These are phyloP conservation scores for Arachnopeziza araneosa DNA, from an alignment of 2,329 filamentous ascomycete species.

Conservation along the genomic window DNA sequence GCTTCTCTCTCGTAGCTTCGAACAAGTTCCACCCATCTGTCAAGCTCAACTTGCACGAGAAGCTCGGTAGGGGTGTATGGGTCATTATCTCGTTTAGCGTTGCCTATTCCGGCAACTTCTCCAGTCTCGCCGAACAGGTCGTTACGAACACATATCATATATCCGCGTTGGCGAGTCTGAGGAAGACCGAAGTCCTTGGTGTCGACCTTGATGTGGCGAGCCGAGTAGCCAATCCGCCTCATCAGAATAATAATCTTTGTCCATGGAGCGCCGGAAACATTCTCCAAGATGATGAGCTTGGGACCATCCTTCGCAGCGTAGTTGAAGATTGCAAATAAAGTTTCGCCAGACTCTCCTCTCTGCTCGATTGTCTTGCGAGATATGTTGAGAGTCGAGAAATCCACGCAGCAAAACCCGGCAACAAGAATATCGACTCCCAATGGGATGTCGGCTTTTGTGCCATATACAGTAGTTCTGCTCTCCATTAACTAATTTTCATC, in stretches of 20 bases:
- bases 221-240: slow-evolving; percentile 46
- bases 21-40: slow-evolving; percentile 8
- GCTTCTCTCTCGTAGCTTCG: slow-evolving; percentile 41
- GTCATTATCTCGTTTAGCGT: not conserved
- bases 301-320: slow-evolving; percentile 54
- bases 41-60: not conserved
- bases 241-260: slow-evolving; percentile 20
- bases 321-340: slow-evolving; percentile 54
- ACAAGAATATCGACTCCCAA: slow-evolving; percentile 57
- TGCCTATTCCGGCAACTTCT: not conserved
- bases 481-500: slow-evolving; percentile 7
- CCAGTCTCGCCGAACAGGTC: not conserved
- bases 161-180: slow-evolving; percentile 59
- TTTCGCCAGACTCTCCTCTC: slow-evolving; percentile 59
- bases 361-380: slow-evolving; percentile 44
- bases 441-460: slow-evolving; percentile 52
- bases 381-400: slow-evolving; percentile 64
- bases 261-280: slow-evolving; percentile 61
- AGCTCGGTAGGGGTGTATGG: not conserved
- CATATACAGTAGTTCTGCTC: slow-evolving; percentile 60
- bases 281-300: slow-evolving; percentile 64
- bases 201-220: slow-evolving; percentile 47
- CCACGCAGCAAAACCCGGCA: slow-evolving; percentile 70
- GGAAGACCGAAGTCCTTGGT: slow-evolving; percentile 70
- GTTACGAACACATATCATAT: slow-evolving; percentile 51